These are phyloP conservation scores for Vachellia collinsii DNA, from an alignment of 306 rosid genomes.

Conservation along the genomic window DNA sequence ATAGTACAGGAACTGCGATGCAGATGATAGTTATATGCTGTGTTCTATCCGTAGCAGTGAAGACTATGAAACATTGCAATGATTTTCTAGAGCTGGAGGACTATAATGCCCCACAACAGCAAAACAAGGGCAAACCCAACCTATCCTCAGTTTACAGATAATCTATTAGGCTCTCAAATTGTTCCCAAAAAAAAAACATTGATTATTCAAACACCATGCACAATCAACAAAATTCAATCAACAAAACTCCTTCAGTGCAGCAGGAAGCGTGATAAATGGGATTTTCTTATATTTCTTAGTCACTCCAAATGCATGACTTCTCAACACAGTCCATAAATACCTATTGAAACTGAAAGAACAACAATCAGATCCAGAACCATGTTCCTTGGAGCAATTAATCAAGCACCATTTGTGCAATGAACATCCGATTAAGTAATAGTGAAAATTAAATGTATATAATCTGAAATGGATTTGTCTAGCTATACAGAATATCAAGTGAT, in stretches of 20 bases:
- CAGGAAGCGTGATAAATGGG: constrained; percentile 1
- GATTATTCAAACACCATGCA: constrained; percentile 30
- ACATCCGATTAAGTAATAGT: constrained; percentile 1
- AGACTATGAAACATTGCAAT: not conserved
- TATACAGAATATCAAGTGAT: not conserved
- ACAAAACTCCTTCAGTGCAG: constrained; percentile 21
- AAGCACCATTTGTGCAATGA: constrained; percentile 15
- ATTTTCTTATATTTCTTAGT: constrained; percentile 11
- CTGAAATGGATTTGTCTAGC: not conserved
- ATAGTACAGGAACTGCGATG: constrained; percentile 7
- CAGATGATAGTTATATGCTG: not conserved
- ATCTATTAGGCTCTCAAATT: not conserved
- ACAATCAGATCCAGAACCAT: constrained; percentile 17
- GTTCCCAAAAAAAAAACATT: not conserved
- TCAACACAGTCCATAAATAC: not conserved
- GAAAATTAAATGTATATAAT: not conserved
- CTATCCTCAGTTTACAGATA: not conserved
- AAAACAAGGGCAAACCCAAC: not conserved
- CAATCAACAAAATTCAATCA: constrained; percentile 4
- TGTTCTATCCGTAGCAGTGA: not conserved
- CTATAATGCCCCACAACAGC: not conserved
- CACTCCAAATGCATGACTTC: constrained; percentile 3
- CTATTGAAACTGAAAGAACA: constrained; percentile 8
- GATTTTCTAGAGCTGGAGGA: not conserved
- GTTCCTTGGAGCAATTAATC: constrained; percentile 28